These are phyloP conservation scores for Pythium dissimile DNA, from an alignment of 352 stramenopile genomes.

Conservation along the genomic window DNA sequence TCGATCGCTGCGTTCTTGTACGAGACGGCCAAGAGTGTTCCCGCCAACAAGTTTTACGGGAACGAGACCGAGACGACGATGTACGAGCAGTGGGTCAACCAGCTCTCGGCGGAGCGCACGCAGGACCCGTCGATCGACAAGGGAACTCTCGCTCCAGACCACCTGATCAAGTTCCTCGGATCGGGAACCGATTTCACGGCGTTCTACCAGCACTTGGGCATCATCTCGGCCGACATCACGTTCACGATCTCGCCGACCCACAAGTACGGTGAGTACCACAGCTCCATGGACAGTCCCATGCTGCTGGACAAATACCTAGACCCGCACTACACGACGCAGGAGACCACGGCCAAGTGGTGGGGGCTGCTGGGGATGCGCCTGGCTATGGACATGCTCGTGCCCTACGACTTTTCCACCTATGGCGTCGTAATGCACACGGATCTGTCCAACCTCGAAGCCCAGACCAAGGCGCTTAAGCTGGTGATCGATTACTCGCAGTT, in stretches of 20 bases:
- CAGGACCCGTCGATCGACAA: conserved; percentile 21
- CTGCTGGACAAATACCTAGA: conserved; percentile 46
- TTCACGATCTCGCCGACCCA: conserved; percentile 29
- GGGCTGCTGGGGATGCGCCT: conserved; percentile 37
- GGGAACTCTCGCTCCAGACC: conserved; percentile 42
- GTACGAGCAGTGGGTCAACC: conserved; percentile 32
- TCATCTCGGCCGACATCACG: conserved; percentile 71
- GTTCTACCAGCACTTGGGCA: conserved; percentile 85
- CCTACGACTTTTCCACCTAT: conserved; percentile 26
- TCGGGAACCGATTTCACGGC: conserved; percentile 76
- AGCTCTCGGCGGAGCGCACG: not conserved
- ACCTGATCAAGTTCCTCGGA: conserved; percentile 56
- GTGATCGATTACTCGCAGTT: conserved; percentile 33
- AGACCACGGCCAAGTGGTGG: conserved; percentile 34
- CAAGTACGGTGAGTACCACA: conserved; percentile 76
- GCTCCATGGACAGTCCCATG: conserved; percentile 64
- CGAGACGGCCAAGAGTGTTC: conserved; percentile 46
- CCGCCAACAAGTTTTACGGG: conserved; percentile 38
- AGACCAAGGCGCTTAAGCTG: conserved; percentile 22
- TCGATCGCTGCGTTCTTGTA: conserved; percentile 59
- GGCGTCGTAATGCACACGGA: conserved; percentile 31
- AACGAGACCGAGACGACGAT: conserved; percentile 23
- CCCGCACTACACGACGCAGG: conserved; percentile 40
- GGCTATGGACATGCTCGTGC: conserved; percentile 18
- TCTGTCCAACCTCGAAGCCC: conserved; percentile 27